Base-by-base conservation (phyloP, 495 filamentous ascomycete species). In the Podospora comata region DNA sequence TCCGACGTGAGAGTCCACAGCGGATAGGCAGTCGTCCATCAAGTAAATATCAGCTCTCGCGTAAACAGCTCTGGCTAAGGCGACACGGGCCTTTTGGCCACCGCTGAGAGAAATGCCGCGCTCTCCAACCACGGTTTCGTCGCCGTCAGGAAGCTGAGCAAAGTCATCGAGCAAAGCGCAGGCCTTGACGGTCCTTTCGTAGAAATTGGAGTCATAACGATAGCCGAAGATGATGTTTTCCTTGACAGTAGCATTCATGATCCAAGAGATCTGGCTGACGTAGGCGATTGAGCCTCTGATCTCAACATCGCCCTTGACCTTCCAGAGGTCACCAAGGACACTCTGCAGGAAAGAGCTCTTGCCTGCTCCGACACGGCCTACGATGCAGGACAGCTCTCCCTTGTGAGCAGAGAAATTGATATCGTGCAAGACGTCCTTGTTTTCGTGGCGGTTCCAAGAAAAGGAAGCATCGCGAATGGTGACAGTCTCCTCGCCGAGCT, bases 211-310 rank as follows among this genome's bases (percentile, higher is more conserved):
- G 80, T 99, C 94, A 84, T 91, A 98, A 55, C 92, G 89, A 80
- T 98, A 92, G 5, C 96, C 96, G 74, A 99, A 99, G 6, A 97
- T 84, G 73, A 99, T 97, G 73, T 99, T 99, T 71, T 99, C 96
- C 65, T 90, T 89, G 30, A 98, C 93, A 60, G 90, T 95, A 6
- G 96, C 94, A 73, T 98, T 99, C 94, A 97, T 98, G 53, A 99
- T 89, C 94, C 96, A 99, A 27, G 93, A 78, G 71, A 90, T 86
- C 77, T 99, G 96, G 23, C 92, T 90, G 70, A 96, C 96, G 75
- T 97, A 99, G 5, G 96, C 96, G 23, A 90, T 85, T 16, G 83
- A 85, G 19, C 96, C 96, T 69, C 91, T 89, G 27, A 98, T 79
- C 28, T 89, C 78, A 6, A 97, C 95, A 67, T 94, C 86, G 64